A percentile compares a stretch with the other conserved stretches of the same genome.
phyloP scores from a whole-genome alignment of 306 rosid species.

The Oemleria cerasiformis region DNA sequence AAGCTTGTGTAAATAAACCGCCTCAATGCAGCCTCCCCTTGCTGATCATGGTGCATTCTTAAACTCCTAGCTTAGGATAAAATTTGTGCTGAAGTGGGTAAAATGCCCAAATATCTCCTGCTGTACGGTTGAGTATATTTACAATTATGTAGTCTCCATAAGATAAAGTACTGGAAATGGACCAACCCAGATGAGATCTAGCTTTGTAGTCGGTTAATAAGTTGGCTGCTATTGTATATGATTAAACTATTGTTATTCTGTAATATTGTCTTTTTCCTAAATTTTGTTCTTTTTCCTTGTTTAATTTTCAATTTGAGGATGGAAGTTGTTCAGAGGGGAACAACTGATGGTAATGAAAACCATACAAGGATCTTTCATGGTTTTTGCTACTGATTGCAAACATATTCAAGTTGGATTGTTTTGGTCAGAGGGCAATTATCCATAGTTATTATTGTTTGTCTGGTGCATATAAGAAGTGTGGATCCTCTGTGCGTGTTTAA shows the following conservation, averaged over 20 bases:
- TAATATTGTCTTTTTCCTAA: not conserved
- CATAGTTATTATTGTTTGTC: too few species aligned
- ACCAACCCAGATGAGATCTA: not conserved
- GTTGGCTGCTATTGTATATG: not conserved
- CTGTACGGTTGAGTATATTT: not conserved
- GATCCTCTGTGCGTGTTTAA: too few species aligned
- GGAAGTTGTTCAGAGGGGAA: not conserved
- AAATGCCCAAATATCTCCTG: not conserved
- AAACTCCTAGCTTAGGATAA: not conserved
- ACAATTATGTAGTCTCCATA: not conserved
- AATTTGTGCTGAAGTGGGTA: not conserved
- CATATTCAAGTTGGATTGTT: not conserved
- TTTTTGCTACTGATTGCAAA: not conserved
- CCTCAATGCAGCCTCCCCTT: slow-evolving; percentile 12
- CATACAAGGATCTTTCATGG: not conserved
- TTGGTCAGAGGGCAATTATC: not conserved
- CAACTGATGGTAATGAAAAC: not conserved
- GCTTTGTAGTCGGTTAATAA: not conserved
- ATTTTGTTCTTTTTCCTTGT: not conserved
- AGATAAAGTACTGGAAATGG: not conserved
- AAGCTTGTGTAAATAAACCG: slow-evolving; percentile 33
- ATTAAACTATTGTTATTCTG: not conserved
- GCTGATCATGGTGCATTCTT: slow-evolving; percentile 22
- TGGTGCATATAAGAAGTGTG: too few species aligned
- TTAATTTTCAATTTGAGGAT: not conserved